Evolutionary conservation across 768 basidiomycete species (phyloP), one percentile per base, ranked within the genome.

Genomic region (Mycena olivaceomarginata): DNA sequence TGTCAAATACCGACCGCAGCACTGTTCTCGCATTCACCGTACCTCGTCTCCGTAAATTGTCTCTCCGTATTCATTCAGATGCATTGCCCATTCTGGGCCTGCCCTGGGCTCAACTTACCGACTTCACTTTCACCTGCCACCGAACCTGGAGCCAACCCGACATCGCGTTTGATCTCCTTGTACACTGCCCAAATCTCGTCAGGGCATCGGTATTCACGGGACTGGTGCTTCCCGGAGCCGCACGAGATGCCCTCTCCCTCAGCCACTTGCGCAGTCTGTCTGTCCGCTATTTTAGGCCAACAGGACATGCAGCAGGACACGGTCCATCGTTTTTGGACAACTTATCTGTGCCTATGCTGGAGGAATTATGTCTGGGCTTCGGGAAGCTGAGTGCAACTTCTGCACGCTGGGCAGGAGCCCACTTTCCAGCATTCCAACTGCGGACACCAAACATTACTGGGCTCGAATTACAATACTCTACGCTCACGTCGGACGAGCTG

Each of bases 351-450:
- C 43, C 64, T 46, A 11, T 22, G 16, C 43, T 65, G 15, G 43
- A 45, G 11, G 13, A 45, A 10, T 22, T 65, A 18, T 45, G 45
- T 46, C 3, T 65, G 22, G 12, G 15, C 5, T 45, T 41, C 41
- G 13, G 15, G 9, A 20, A 46, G 0, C 7, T 9, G 15, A 13
- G 6, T 12, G 18, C 8, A 7, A 18, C 15, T 1, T 16, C 40
- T 18, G 12, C 7, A 51, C 18, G 7, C 48, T 65, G 41, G 64
- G 8, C n/a, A 25, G 11, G 15, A 12, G 25, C 43, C 43, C n/a
- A 25, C 15, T 65, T 65, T 43, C 45, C 43, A 13, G 64, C 43
- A 16, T 65, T 65, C 64, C 64, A 46, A 31, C 65, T 31, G 22
- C 65, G 65, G 25, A 25, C 65, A 12, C 65, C 65, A 31, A 31